Conservation (phyloP, 2,329 filamentous ascomycete species). For the Paraconiothyrium brasiliense region DNA sequence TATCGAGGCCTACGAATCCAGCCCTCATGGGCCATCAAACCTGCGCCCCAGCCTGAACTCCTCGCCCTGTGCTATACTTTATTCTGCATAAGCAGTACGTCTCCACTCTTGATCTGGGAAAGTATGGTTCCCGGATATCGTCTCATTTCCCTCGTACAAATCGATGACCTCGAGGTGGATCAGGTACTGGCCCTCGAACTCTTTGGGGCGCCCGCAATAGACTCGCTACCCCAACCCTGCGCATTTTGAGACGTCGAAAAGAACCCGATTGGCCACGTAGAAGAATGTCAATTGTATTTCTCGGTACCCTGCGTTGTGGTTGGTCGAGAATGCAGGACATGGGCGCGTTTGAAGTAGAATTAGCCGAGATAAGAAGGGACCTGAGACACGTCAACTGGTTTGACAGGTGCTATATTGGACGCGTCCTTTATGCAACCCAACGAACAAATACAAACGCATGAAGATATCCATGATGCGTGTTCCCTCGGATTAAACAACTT, state of each 20-base stretch:
- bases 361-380: constrained; percentile 20
- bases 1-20: not conserved
- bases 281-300: not conserved
- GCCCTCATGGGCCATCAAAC: not conserved
- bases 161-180: not conserved
- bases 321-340: not conserved
- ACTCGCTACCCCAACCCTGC: constrained; percentile 3
- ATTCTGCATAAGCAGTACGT: constrained; percentile 9
- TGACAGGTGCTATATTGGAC: constrained; percentile 11
- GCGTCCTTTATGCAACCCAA: constrained; percentile 3
- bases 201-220: not conserved
- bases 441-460: not conserved
- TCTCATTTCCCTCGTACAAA: constrained; percentile 7
- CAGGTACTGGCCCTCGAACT: not conserved
- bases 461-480: not conserved
- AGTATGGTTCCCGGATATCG: not conserved
- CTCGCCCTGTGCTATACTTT: constrained; percentile 5
- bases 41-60: constrained; percentile 4
- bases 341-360: constrained; percentile 7
- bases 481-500: not conserved
- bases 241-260: constrained; percentile 1
- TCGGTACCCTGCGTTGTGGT: not conserved
- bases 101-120: constrained; percentile 4
- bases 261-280: not conserved
- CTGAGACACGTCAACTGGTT: constrained; percentile 14